Evolutionary conservation across 1,284 basidiomycete genomes (phyloP), one percentile per base, ranked within the genome.

Genomic region (Trichosporon coremiiforme): DNA sequence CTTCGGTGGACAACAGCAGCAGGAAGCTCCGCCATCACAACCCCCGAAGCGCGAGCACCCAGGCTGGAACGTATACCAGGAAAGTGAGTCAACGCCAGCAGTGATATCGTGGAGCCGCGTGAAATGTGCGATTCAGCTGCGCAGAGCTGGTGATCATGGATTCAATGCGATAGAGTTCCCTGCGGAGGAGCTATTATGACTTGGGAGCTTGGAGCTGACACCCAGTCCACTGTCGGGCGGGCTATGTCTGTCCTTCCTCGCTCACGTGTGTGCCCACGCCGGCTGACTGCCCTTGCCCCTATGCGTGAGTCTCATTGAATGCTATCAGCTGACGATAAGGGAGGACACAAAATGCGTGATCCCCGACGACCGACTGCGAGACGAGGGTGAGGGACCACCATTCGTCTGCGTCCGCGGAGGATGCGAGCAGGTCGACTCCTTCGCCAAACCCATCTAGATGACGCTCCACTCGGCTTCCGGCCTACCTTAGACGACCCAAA

Each of bases 361-460:
- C 8, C 76, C 78, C 9, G 81, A 82, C 69, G 57, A 77, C 53
- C 68, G 81, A 66, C 64, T 65, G 33, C 70, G 81, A 22, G 81
- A 82, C 69, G 81, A 82, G 70, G 80, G 79, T 12, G 81, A 82
- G 71, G 81, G 81, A 60, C 81, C 80, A 41, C 81, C 81, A 4
- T 82, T 81, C 62, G 72, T 82, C 12, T 82, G 81, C 64, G 76
- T 78, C 5, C 71, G 81, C 47, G 75, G 74, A 1, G 66, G 69
- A 57, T 82, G 81, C 57, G 77, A 77, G 9, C 72, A 76, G 62
- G 78, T 77, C 10, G 36, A 71, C 10, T 20, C 68, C 41, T 78
- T 77, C 63, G 66, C 80, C 5, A 74, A 73, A 50, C 64, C 73
- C 29, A 79, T 81, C 75, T 81, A 57, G 57, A 36, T 47, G 20